phyloP scores from a whole-genome alignment of 2,329 filamentous ascomycete species.

The Endoconidiophora polonica region DNA sequence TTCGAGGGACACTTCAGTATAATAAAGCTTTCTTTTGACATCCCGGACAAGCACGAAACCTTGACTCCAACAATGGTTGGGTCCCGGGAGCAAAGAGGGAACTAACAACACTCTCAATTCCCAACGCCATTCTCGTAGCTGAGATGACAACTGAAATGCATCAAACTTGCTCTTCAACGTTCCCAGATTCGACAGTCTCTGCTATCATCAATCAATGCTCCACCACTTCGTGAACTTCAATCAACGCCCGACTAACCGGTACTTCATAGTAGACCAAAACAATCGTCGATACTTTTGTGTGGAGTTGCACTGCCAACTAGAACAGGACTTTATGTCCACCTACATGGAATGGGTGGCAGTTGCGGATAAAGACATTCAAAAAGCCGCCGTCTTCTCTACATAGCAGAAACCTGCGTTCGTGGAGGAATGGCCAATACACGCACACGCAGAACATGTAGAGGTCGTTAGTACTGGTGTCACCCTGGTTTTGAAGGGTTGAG shows the following conservation, averaged over 20 bases:
- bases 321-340: constrained; percentile 92
- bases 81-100: constrained; percentile 38
- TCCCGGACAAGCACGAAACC: constrained; percentile 73
- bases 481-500: constrained; percentile 24
- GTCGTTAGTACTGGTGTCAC: constrained; percentile 29
- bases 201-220: background rate
- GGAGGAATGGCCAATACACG: constrained; percentile 15
- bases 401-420: too few species aligned
- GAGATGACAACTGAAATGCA: too few species aligned
- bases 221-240: background rate
- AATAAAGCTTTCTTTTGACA: background rate
- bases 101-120: constrained; percentile 14
- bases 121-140: background rate
- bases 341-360: constrained; percentile 45
- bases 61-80: constrained; percentile 90
- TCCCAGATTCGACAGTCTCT: too few species aligned
- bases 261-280: background rate
- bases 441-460: constrained; percentile 18
- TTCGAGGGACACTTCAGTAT: too few species aligned
- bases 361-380: constrained; percentile 87
- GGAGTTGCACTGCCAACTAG: constrained; percentile 68
- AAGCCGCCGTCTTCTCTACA: constrained; percentile 40
- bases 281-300: constrained; percentile 42
- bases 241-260: background rate
- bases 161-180: too few species aligned